These are phyloP conservation scores for Thraustotheca clavata DNA, from an alignment of 352 stramenopile species.

Conservation along the genomic window DNA sequence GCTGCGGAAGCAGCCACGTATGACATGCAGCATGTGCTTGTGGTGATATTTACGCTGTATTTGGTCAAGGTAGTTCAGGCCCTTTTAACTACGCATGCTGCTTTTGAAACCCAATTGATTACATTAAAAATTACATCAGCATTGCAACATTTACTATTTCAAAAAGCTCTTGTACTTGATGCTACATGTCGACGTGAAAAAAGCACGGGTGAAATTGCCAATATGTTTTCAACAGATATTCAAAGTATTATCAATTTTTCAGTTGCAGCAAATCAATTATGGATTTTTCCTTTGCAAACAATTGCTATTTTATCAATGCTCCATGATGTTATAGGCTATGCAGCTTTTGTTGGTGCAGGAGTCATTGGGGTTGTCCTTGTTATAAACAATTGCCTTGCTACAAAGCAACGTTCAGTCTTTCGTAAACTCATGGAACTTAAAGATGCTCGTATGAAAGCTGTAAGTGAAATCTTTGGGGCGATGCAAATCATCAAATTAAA, in stretches of 20 bases:
- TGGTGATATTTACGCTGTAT: conserved; percentile 38
- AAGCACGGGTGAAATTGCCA: conserved; percentile 43
- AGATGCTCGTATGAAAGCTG: conserved; percentile 33
- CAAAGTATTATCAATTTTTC: conserved; percentile 40
- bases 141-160: conserved; percentile 67
- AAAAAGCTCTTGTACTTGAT: conserved; percentile 52
- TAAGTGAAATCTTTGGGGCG: conserved; percentile 40
- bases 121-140: conserved; percentile 50
- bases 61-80: conserved; percentile 38
- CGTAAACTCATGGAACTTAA: conserved; percentile 25
- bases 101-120: conserved; percentile 47
- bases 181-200: conserved; percentile 31
- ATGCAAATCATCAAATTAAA: conserved; percentile 92
- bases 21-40: conserved; percentile 22
- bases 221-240: conserved; percentile 61
- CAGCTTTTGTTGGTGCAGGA: conserved; percentile 30
- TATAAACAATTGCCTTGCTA: conserved; percentile 29
- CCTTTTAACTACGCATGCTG: conserved; percentile 50
- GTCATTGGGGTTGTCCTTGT: conserved; percentile 37
- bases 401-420: conserved; percentile 16
- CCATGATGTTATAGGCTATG: conserved; percentile 18
- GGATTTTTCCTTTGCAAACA: conserved; percentile 13
- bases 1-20: not conserved
- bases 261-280: conserved; percentile 21
- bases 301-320: conserved; percentile 7